Base-by-base conservation (phyloP, 1,284 basidiomycete genomes). In the Naganishia sp. region DNA sequence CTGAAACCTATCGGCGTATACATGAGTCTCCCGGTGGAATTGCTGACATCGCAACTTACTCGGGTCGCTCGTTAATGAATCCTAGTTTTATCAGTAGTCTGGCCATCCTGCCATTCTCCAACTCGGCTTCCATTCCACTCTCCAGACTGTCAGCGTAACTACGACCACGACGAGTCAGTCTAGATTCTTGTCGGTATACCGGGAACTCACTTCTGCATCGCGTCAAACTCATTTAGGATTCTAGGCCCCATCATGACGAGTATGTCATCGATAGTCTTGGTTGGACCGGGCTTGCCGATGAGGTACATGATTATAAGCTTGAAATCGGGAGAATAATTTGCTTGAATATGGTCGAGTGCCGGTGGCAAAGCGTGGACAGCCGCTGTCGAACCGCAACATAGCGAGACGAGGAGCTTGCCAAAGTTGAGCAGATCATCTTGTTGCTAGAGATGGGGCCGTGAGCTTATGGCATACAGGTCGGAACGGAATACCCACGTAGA, bases 41-140 rank as follows among this genome's bases (percentile, higher is more conserved):
- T 11, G 18, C 5, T 39, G 39, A 52, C 18, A 21, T 25, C 41
- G 52, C 58, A 10, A 84, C 89, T 69, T 74, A 95, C 90, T 98
- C 95, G 11, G 95, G 95, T 18, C 96, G 85, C 77, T 99, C 96
- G 78, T 98, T 97, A 82, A 99, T 97, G 79, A 98, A 98, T 0
- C 92, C 92, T 73, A 99, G 89, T 81, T 99, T 99, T 81, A 88
- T 89, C 69, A 99, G 81, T 64, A 99, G 80, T 52, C 96, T 85
- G 31, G 97, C 90, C n/a, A 99, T 83, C 42, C 96, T 84, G 0
- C 90, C 94, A 75, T 99, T 67, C 82, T 99, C 96, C n/a, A 99
- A 84, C 77, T 99, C 95, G 61, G 88, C 86, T 79, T 88, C 84
- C 55, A 99, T 83, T 71, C 94, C 90, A 47, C 85, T 84, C 76